Evolutionary conservation across 2,329 filamentous ascomycete genomes (phyloP), one percentile per base, ranked within the genome.

Genomic region (Fusarium staphyleae): DNA sequence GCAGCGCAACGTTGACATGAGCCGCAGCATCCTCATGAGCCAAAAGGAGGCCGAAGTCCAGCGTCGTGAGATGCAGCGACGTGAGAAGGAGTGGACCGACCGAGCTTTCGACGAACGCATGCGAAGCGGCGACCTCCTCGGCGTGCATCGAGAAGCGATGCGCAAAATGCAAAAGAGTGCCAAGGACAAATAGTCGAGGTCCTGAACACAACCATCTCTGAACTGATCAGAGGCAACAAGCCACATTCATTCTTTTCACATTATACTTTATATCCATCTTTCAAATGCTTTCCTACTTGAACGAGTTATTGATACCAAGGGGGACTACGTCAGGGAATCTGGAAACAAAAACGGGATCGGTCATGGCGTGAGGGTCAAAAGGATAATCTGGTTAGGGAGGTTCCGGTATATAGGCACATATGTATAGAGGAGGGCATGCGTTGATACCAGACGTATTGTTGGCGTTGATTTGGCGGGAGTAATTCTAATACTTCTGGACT

Each of bases 141-240:
- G 90, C 37, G 81, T 87, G 16, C 93, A 97, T 71, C 82, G 88
- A 15, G 88, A 93, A 59, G 90, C 88, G 1, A 82, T 97, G 83
- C 81, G 89, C 58, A 87, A 81, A 70, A 89, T 97, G 87, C 92
- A 96, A 66, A 74, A 72, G 29, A 63, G 69, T 18, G 76, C 77
- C 1, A 77, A 72, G 61, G 68, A 76, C 33, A 51, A 24, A 32
- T 64, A 50, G 55, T 40, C 16, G 16, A 39, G 3, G 15, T 15
- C 22, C 15, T 29, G 24, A 10, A 19, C 19, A 11, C n/a, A 26
- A 33, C 15, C 11, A 34, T 36, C 48, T 42, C 28, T 32, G 24
- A 14, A 37, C 29, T 8, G 8, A 32, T 11, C 19, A 47, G 44
- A 41, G 6, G 6, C 15, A 32, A 14, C 24, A 46, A 16, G 28